A percentile compares a stretch with the other conserved stretches of the same genome.
These are phyloP conservation scores for Phtheirospermum japonicum DNA, from an alignment of 257 asterid species.

Conservation along the genomic window DNA sequence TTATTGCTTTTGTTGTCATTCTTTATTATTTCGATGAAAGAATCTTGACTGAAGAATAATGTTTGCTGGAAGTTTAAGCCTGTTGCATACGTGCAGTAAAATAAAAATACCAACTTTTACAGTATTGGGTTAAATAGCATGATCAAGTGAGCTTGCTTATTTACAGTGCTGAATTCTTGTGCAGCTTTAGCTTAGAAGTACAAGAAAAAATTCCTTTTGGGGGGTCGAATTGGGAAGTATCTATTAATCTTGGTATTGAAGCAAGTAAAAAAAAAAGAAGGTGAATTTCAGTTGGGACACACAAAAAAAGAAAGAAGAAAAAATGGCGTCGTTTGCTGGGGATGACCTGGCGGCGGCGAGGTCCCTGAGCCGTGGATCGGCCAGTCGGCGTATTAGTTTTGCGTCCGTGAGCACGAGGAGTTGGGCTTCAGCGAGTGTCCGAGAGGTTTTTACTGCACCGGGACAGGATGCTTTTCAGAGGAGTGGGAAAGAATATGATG, in stretches of 20 bases:
- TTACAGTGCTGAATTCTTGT: conserved; percentile 4
- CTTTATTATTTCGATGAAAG: no score
- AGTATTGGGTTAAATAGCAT: neutral
- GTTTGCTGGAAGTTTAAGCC: no score
- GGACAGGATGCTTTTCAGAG: conserved; percentile 64
- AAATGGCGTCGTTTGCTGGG: conserved; percentile 41
- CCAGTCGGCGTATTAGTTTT: conserved; percentile 48
- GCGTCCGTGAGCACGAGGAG: conserved; percentile 57
- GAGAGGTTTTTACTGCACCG: conserved; percentile 65
- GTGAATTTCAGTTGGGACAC: neutral
- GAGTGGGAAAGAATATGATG: conserved; percentile 67
- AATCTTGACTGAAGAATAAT: no score
- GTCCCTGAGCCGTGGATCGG: conserved; percentile 63
- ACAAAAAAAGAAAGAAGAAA: no score
- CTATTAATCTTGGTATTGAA: conserved; percentile 4
- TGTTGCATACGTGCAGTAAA: no score
- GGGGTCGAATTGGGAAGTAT: conserved; percentile 14
- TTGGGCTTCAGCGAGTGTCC: conserved; percentile 73
- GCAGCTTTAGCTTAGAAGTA: conserved; percentile 20
- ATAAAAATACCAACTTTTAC: no score
- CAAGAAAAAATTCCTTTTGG: conserved; percentile 22
- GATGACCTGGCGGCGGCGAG: conserved; percentile 51
- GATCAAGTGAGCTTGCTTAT: neutral
- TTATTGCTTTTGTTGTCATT: no score
- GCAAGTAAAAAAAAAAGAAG: neutral